Percentiles rank a stretch among this genome's conserved stretches.
These are phyloP conservation scores for Sugiyamaella chiloensis DNA, from an alignment of 805 yeast species.

Conservation along the genomic window DNA sequence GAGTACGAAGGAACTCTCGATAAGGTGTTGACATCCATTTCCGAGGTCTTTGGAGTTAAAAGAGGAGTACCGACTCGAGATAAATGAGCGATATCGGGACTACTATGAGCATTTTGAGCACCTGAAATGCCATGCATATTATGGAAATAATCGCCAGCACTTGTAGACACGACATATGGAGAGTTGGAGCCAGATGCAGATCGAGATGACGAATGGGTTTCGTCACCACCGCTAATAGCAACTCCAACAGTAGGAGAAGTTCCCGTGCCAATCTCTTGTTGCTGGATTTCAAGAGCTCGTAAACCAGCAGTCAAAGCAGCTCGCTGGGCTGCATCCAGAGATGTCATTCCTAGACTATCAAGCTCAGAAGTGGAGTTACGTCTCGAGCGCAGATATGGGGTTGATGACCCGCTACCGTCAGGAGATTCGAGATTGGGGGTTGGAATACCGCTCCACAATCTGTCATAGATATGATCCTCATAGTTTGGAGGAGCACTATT, in stretches of 20 bases:
- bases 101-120: conserved; percentile 5
- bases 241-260: conserved; percentile 7
- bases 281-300: conserved; percentile 36
- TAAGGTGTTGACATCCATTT: conserved; percentile 40
- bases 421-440: conserved; percentile 39
- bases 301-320: conserved; percentile 40
- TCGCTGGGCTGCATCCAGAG: conserved; percentile 33
- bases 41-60: conserved; percentile 12
- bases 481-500: conserved; percentile 78
- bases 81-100: conserved; percentile 20
- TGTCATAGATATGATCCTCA: conserved; percentile 72
- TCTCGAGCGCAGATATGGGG: conserved; percentile 36
- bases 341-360: conserved; percentile 26
- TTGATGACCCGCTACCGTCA: conserved; percentile 36
- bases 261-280: conserved; percentile 24
- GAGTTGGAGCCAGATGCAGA: conserved; percentile 14
- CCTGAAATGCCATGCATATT: background rate
- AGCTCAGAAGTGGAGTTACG: conserved; percentile 33
- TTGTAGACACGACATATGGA: conserved; percentile 9
- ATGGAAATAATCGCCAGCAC: conserved; percentile 10
- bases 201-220: conserved; percentile 5
- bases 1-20: conserved; percentile 82
- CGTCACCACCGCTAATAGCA: conserved; percentile 9
- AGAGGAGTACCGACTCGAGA: conserved; percentile 18
- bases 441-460: conserved; percentile 63